A percentile compares a stretch with the other conserved stretches of the same genome.
Evolutionary conservation across 495 filamentous ascomycete genomes (phyloP).

Genomic region (Recurvomyces mirabilis): DNA sequence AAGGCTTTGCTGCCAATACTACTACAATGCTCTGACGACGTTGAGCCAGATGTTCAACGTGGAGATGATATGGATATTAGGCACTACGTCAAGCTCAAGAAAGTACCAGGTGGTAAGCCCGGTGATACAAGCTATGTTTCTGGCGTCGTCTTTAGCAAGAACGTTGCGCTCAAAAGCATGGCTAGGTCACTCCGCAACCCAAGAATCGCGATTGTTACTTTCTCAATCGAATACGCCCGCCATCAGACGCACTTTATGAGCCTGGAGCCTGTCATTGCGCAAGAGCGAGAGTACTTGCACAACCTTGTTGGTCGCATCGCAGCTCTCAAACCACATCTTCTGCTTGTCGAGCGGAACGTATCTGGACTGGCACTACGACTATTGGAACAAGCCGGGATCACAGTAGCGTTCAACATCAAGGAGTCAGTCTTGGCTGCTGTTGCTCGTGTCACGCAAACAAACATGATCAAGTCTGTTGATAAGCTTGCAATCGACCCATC

Average conservation of each 20-base stretch:
- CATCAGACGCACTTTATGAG: conserved; percentile 98
- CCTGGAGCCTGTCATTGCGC: conserved; percentile 88
- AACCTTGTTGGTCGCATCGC: conserved; percentile 90
- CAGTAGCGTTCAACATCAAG: conserved; percentile 93
- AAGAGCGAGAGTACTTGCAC: conserved; percentile 87
- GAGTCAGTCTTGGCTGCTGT: conserved; percentile 90
- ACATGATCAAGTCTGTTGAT: conserved; percentile 89
- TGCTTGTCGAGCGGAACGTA: conserved; percentile 83
- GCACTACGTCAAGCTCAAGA: conserved; percentile 97
- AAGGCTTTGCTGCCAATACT: conserved; percentile 84
- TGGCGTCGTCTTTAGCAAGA: conserved; percentile 93
- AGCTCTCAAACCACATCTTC: conserved; percentile 67
- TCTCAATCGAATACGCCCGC: conserved; percentile 90
- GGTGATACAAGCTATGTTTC: conserved; percentile 90
- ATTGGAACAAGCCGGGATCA: conserved; percentile 75
- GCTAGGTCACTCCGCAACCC: conserved; percentile 71
- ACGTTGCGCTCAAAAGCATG: conserved; percentile 93
- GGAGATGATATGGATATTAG: conserved; percentile 95
- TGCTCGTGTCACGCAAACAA: conserved; percentile 76
- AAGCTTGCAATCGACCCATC: conserved; percentile 77
- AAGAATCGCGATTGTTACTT: conserved; percentile 83
- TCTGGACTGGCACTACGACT: conserved; percentile 82
- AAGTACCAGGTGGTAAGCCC: conserved; percentile 79
- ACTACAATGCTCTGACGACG: conserved; percentile 82
- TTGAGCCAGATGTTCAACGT: conserved; percentile 78